Conservation (phyloP, 2,329 filamentous ascomycete species). For the Phaeoacremonium minimum region DNA sequence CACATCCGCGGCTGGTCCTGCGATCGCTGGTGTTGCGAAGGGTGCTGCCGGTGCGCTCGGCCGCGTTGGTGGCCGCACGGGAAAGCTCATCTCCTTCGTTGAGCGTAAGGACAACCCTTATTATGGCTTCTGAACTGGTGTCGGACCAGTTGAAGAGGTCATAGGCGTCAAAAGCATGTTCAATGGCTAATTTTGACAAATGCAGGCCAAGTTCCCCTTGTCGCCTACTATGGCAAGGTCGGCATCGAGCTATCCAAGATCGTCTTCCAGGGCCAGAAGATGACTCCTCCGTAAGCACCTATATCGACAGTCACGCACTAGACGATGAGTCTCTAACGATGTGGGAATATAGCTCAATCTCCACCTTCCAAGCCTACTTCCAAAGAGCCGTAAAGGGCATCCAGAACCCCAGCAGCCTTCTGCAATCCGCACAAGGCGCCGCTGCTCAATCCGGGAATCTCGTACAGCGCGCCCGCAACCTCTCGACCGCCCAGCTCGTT, state of each 20-base stretch:
- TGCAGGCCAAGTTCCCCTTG: slow-evolving; percentile 76
- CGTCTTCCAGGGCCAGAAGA: slow-evolving; percentile 82
- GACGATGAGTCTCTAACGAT: no score
- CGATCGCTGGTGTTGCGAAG: slow-evolving; percentile 68
- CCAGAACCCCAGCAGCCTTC: slow-evolving; percentile 61
- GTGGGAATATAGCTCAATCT: slow-evolving; percentile 63
- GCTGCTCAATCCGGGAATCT: slow-evolving; percentile 38
- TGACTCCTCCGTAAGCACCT: slow-evolving; percentile 97
- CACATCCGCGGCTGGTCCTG: slow-evolving; percentile 73
- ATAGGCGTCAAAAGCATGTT: no score
- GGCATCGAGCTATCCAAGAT: slow-evolving; percentile 83
- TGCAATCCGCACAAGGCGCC: slow-evolving; percentile 55
- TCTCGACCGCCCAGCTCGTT: slow-evolving; percentile 67
- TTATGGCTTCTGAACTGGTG: no score
- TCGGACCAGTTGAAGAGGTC: no score
- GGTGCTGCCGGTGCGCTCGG: slow-evolving; percentile 62
- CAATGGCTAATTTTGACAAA: slow-evolving; percentile 15
- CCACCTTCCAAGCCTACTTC: slow-evolving; percentile 84
- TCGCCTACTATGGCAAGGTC: slow-evolving; percentile 90
- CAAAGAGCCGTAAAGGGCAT: slow-evolving; percentile 67
- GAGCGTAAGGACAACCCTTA: slow-evolving; percentile 63
- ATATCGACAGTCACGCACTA: no score
- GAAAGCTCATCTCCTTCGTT: slow-evolving; percentile 71
- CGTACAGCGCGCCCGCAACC: slow-evolving; percentile 54
- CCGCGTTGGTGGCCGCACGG: slow-evolving; percentile 79